Evolutionary conservation across 805 yeast species (phyloP).

Genomic region (Schwanniomyces vanrijiae): DNA sequence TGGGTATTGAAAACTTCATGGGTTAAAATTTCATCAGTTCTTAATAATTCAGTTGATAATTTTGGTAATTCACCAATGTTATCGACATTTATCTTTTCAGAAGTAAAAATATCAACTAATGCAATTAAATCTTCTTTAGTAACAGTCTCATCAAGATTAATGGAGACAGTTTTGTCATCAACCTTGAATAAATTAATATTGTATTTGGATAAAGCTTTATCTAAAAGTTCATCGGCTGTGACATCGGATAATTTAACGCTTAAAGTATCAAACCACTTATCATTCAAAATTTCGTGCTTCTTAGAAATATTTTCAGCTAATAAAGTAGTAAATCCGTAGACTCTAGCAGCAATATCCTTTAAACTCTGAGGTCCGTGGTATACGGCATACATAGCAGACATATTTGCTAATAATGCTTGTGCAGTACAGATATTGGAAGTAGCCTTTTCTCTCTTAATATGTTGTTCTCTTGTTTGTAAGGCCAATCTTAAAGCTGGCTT

Average conservation of each 20-base stretch:
- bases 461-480: conserved; percentile 97
- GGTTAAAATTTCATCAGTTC: conserved; percentile 61
- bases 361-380: conserved; percentile 94
- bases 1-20: conserved; percentile 81
- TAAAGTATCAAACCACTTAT: conserved; percentile 84
- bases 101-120: conserved; percentile 63
- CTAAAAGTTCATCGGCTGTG: conserved; percentile 56
- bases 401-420: conserved; percentile 93
- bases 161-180: conserved; percentile 55
- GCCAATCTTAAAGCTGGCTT: conserved; percentile 89
- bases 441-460: conserved; percentile 95
- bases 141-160: conserved; percentile 92
- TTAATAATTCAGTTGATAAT: conserved; percentile 47
- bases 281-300: conserved; percentile 52
- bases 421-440: conserved; percentile 98
- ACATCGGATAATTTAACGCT: conserved; percentile 52
- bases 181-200: conserved; percentile 79
- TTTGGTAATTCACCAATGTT: conserved; percentile 41
- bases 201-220: conserved; percentile 55
- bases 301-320: conserved; percentile 58
- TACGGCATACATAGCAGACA: conserved; percentile 93
- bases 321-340: conserved; percentile 69
- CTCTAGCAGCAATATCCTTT: conserved; percentile 71
- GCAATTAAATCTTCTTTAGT: conserved; percentile 57
- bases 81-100: conserved; percentile 15